phyloP scores from a whole-genome alignment of 371 early-diverging fungal species.

The Mortierella sp. region DNA sequence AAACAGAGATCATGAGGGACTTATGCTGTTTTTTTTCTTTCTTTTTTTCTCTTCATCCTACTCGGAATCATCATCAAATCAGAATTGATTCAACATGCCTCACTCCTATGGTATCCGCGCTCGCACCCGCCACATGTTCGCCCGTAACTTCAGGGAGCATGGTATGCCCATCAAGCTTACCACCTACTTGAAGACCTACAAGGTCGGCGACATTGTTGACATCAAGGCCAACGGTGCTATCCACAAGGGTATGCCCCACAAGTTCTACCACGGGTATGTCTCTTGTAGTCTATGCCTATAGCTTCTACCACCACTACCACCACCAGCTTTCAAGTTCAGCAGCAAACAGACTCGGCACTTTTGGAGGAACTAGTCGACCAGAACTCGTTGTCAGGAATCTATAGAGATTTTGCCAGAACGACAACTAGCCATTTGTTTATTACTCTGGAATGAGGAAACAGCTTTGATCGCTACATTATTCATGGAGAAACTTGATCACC shows the following conservation, averaged over 20 bases:
- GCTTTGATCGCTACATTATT: not conserved
- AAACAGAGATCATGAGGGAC: slow-evolving; percentile 4
- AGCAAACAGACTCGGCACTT: not conserved
- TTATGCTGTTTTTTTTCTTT: not conserved
- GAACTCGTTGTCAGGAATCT: not conserved
- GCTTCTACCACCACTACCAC: no score
- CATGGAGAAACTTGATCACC: not conserved
- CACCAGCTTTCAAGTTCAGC: not conserved
- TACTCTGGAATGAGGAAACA: not conserved
- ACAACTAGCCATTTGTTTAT: not conserved
- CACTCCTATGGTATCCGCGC: slow-evolving; percentile 98
- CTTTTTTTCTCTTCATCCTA: not conserved
- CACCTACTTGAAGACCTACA: slow-evolving; percentile 84
- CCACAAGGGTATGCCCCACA: slow-evolving; percentile 99
- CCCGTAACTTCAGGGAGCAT: slow-evolving; percentile 89
- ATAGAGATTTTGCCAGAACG: not conserved
- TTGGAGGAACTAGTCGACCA: not conserved
- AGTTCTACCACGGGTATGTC: slow-evolving; percentile 87
- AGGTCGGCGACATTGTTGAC: slow-evolving; percentile 98
- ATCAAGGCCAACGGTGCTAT: slow-evolving; percentile 96
- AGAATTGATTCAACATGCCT: slow-evolving; percentile 61
- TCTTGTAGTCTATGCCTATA: not conserved
- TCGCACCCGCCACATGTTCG: slow-evolving; percentile 98
- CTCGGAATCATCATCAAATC: not conserved
- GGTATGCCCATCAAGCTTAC: slow-evolving; percentile 86